Percentiles rank a stretch among this genome's conserved stretches.
Conservation (phyloP, 257 asterid species). For the Solanum piurae region DNA sequence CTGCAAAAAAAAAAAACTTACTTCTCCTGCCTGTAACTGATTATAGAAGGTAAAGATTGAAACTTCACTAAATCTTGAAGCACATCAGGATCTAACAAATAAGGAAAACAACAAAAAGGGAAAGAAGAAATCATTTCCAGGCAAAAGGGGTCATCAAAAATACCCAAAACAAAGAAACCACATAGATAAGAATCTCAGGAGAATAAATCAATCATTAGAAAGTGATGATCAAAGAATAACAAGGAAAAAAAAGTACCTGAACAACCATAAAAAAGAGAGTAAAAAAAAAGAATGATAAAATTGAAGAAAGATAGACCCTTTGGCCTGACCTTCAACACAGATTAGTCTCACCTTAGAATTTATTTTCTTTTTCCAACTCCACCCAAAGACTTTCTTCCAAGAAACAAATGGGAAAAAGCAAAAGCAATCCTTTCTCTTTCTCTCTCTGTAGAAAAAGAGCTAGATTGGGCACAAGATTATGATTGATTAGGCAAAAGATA, state of each 20-base stretch:
- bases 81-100: constrained; percentile 26
- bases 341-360: constrained; percentile 10
- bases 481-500: neutral
- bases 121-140: neutral
- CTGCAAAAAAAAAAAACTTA: neutral
- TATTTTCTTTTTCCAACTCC: neutral
- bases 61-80: neutral
- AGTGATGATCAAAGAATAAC: neutral
- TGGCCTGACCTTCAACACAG: constrained; percentile 6
- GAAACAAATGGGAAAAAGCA: constrained; percentile 8
- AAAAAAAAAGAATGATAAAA: neutral
- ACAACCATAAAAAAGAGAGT: neutral
- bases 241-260: neutral
- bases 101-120: neutral
- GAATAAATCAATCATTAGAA: neutral
- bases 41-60: neutral
- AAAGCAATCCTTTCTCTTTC: neutral
- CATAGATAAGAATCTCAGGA: neutral
- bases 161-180: neutral
- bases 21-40: neutral
- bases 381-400: neutral
- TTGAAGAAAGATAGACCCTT: constrained; percentile 5
- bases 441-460: neutral
- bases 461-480: neutral
- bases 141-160: neutral